Percentiles rank a stretch among this genome's conserved stretches.
These are phyloP conservation scores for Lodderomyces elongisporus DNA, from an alignment of 1,139 yeast species.

Conservation along the genomic window DNA sequence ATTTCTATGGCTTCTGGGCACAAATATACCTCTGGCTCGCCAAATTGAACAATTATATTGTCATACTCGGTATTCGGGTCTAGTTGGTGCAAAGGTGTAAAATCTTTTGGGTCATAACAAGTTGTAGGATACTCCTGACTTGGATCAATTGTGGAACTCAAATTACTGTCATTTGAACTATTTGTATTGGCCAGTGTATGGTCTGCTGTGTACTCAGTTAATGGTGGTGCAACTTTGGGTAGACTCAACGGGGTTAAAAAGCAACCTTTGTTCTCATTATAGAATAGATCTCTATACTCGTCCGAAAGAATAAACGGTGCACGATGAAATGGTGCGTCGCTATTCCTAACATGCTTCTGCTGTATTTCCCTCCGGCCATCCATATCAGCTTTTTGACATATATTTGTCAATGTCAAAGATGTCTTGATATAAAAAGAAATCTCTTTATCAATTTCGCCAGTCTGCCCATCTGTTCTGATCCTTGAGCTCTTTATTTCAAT, in stretches of 20 bases:
- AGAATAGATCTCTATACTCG: conserved; percentile 40
- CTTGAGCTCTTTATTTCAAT: conserved; percentile 26
- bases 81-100: conserved; percentile 35
- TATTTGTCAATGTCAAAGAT: conserved; percentile 54
- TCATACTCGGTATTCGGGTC: conserved; percentile 50
- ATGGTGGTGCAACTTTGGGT: conserved; percentile 63
- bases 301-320: conserved; percentile 63
- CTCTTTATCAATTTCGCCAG: conserved; percentile 19
- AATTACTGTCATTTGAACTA: background rate
- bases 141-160: background rate
- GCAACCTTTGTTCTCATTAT: conserved; percentile 46
- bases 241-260: conserved; percentile 58
- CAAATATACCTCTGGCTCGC: conserved; percentile 32
- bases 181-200: background rate
- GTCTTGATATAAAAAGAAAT: conserved; percentile 39
- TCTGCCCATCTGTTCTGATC: conserved; percentile 12
- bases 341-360: conserved; percentile 57
- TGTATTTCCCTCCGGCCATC: conserved; percentile 47
- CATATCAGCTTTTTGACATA: conserved; percentile 51
- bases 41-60: conserved; percentile 50
- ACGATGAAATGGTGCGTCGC: conserved; percentile 84
- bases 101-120: conserved; percentile 40
- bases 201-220: conserved; percentile 23
- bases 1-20: conserved; percentile 33
- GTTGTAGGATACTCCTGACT: conserved; percentile 22